Percentiles rank a stretch among this genome's conserved stretches.
Evolutionary conservation across 805 yeast genomes (phyloP).

Genomic region (Kazachstania viticola): DNA sequence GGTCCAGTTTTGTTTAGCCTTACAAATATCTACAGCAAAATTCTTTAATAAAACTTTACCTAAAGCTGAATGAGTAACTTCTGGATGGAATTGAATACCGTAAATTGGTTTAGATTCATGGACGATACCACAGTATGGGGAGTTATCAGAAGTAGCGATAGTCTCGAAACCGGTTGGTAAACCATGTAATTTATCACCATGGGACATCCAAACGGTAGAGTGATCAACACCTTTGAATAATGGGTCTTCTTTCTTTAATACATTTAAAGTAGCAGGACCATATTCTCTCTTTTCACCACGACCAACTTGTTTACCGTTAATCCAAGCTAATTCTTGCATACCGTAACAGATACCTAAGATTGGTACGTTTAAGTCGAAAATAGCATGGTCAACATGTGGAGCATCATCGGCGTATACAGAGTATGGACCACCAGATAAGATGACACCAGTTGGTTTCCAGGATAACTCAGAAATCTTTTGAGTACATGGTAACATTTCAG

Average conservation of each 20-base stretch:
- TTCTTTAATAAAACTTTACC: slow-evolving; percentile 82
- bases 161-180: slow-evolving; percentile 82
- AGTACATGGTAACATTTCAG: slow-evolving; percentile 98
- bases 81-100: slow-evolving; percentile 99
- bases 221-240: slow-evolving; percentile 83
- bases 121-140: slow-evolving; percentile 90
- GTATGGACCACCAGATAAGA: slow-evolving; percentile 95
- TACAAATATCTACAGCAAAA: slow-evolving; percentile 86
- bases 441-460: slow-evolving; percentile 95
- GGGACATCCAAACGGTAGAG: slow-evolving; percentile 99
- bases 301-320: slow-evolving; percentile 80
- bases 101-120: slow-evolving; percentile 61
- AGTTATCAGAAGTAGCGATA: slow-evolving; percentile 85
- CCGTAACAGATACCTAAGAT: slow-evolving; percentile 97
- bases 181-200: slow-evolving; percentile 88
- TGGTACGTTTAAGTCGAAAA: slow-evolving; percentile 85
- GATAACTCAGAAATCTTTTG: slow-evolving; percentile 86
- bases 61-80: slow-evolving; percentile 89
- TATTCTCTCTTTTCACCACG: slow-evolving; percentile 97
- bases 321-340: slow-evolving; percentile 98
- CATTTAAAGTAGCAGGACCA: slow-evolving; percentile 87
- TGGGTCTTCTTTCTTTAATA: slow-evolving; percentile 53
- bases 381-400: slow-evolving; percentile 93
- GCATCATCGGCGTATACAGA: slow-evolving; percentile 92
- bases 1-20: slow-evolving; percentile 85